Percentiles rank a stretch among this genome's conserved stretches.
Evolutionary conservation across 371 early-diverging fungal genomes (phyloP).

Genomic region (Blakeslea trispora): DNA sequence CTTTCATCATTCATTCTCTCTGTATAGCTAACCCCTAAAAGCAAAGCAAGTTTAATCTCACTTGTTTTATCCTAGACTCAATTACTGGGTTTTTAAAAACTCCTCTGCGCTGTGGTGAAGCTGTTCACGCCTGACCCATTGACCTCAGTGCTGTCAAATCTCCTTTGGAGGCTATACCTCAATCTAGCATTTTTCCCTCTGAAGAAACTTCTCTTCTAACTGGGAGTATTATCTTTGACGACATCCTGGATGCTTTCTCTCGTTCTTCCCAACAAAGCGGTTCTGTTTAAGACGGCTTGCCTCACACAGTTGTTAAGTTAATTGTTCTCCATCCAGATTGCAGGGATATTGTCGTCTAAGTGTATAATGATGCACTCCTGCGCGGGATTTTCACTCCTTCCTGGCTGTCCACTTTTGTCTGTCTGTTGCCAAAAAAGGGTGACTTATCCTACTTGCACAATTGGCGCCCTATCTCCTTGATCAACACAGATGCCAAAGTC

Average conservation of each 20-base stretch:
- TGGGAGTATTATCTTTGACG: neutral
- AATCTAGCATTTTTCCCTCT: neutral
- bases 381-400: slow-evolving; percentile 19
- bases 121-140: slow-evolving; percentile 5
- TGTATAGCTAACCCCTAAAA: too few relatives aligned
- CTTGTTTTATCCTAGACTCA: too few relatives aligned
- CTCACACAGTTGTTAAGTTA: slow-evolving; percentile 18
- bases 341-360: neutral
- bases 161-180: neutral
- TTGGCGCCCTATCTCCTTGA: slow-evolving; percentile 31
- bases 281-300: slow-evolving; percentile 26
- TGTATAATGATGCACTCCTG: slow-evolving; percentile 23
- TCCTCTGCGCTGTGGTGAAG: too few relatives aligned
- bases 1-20: too few relatives aligned
- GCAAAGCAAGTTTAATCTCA: too few relatives aligned
- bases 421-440: slow-evolving; percentile 29
- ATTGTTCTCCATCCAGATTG: neutral
- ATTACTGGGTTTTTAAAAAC: too few relatives aligned
- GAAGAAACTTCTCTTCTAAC: neutral
- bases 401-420: slow-evolving; percentile 27
- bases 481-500: slow-evolving; percentile 25
- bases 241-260: neutral
- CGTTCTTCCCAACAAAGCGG: slow-evolving; percentile 7
- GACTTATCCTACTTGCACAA: slow-evolving; percentile 16
- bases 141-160: neutral